Evolutionary conservation across 805 yeast genomes (phyloP), one percentile per base, ranked within the genome.

Genomic region (Cyberlindnera misumaiensis): DNA sequence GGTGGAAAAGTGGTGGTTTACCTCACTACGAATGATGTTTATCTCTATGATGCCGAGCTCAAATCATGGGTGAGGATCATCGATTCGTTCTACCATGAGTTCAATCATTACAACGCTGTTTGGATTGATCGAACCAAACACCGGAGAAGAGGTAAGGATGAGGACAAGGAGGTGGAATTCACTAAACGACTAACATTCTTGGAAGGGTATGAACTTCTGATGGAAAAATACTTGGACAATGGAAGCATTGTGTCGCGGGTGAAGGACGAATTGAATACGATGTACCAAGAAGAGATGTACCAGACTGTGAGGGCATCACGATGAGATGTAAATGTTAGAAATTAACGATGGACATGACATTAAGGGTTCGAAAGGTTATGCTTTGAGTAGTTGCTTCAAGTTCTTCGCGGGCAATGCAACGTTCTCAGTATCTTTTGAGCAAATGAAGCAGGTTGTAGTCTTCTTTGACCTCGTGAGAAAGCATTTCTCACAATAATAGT

Each of bases 401-500:
- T 65, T 56, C 41, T 61, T 65, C 8, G 80, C 77, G 1, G 83
- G 79, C 28, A 64, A 62, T 13, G 75, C 79, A 3, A 68, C 64
- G 0, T 88, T 87, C 24, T 73, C 63, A 0, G 88, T 81, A 29
- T 79, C 77, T 31, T 64, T 57, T 4, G 70, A 72, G 53, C 93
- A 83, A 3, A 78, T 67, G 29, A 61, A 60, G 52, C 93, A 83
- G 4, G 55, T 62, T 28, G 69, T 61, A 34, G 56, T 63, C 38
- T 52, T 61, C 44, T 70, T 68, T 45, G 63, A 67, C 33, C 76
- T 54, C 3, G 54, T 50, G 46, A 79, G 51, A 53, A 78, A 81
- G 52, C 93, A 83, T 4, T 40, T 41, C 44, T 73, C 74, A 51
- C 93, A 83, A 51, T 73, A 83, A 37, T 73, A 62, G 55, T 83